phyloP scores from a whole-genome alignment of 805 yeast species.

The Teunomyces aglyptinius region DNA sequence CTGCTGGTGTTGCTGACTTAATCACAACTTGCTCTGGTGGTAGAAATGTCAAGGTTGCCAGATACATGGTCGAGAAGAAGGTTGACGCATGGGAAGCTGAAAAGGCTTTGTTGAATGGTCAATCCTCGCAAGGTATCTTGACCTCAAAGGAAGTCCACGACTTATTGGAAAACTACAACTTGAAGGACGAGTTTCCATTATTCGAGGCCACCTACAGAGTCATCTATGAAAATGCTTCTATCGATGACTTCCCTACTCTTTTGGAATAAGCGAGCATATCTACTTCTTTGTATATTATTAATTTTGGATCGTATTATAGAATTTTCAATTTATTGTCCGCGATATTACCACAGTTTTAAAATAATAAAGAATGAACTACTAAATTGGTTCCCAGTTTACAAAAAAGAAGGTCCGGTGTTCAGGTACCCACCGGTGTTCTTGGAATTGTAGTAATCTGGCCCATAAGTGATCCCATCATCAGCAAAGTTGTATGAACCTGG shows the following conservation, averaged over 20 bases:
- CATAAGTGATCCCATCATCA: constrained; percentile 8
- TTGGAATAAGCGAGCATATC: constrained; percentile 38
- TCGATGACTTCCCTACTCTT: constrained; percentile 71
- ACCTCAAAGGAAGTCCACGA: constrained; percentile 92
- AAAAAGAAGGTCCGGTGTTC: constrained; percentile 6
- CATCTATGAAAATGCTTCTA: constrained; percentile 69
- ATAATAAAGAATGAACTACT: background rate
- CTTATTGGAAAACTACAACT: constrained; percentile 55
- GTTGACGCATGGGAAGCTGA: constrained; percentile 81
- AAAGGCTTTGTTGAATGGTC: constrained; percentile 85
- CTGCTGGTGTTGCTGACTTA: constrained; percentile 97
- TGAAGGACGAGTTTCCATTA: constrained; percentile 74
- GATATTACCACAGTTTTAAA: background rate
- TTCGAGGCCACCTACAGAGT: constrained; percentile 79
- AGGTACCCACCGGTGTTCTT: constrained; percentile 7
- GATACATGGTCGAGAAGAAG: constrained; percentile 76
- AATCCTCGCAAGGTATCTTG: constrained; percentile 92
- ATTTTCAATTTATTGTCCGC: background rate
- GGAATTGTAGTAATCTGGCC: constrained; percentile 8
- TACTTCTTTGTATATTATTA: constrained; percentile 6
- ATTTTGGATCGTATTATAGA: constrained; percentile 3
- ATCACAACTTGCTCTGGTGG: constrained; percentile 98
- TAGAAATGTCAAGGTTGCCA: constrained; percentile 90
- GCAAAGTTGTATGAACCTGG: constrained; percentile 11
- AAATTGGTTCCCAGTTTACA: background rate